Conservation (phyloP, 1,284 basidiomycete species). For the Trametes versicolor region DNA sequence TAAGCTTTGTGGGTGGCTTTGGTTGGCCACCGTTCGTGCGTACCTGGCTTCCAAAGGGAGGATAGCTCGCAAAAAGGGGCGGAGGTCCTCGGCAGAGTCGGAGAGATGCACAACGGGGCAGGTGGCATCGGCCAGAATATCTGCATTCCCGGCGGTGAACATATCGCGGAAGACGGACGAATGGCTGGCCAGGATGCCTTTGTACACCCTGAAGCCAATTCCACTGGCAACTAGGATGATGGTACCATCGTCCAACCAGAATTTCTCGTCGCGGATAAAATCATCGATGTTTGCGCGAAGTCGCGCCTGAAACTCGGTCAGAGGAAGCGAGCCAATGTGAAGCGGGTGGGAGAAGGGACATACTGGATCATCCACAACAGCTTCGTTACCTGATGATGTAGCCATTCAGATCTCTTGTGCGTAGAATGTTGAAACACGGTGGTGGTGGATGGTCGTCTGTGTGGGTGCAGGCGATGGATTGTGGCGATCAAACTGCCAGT, state of each 20-base stretch:
- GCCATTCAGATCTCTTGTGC: too few species aligned
- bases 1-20: too few species aligned
- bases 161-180: constrained; percentile 34
- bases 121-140: constrained; percentile 11
- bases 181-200: constrained; percentile 30
- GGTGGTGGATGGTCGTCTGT: too few species aligned
- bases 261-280: constrained; percentile 1
- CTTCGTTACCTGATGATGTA: too few species aligned
- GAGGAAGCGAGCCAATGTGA: too few species aligned
- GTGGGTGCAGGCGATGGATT: too few species aligned
- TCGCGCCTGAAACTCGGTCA: too few species aligned
- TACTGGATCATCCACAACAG: too few species aligned
- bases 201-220: constrained; percentile 30
- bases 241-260: constrained; percentile 35
- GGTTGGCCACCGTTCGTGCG: neutral
- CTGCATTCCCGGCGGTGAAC: constrained; percentile 29
- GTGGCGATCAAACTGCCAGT: too few species aligned
- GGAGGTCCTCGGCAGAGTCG: constrained; percentile 25
- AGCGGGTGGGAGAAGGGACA: too few species aligned
- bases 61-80: constrained; percentile 13
- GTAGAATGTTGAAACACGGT: too few species aligned
- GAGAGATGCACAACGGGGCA: constrained; percentile 29
- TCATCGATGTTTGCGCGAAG: too few species aligned
- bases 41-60: neutral
- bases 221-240: constrained; percentile 30